Conservation (phyloP, 257 asterid genomes). For the Fraxinus pennsylvanica region DNA sequence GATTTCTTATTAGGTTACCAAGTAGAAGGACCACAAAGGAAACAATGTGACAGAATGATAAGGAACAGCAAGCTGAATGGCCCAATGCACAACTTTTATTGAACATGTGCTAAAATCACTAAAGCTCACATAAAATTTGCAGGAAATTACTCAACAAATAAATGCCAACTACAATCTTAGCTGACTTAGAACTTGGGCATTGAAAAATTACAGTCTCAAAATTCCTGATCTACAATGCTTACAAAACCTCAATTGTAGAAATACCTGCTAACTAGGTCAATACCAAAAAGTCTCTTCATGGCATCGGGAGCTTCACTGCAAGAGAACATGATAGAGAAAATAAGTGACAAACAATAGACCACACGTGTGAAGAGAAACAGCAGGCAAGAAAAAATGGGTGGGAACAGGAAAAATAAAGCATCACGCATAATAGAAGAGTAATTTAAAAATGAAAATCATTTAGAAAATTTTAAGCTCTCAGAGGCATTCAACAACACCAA, state of each 20-base stretch:
- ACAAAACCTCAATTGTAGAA: slow-evolving; percentile 18
- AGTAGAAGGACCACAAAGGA: neutral
- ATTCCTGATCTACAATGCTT: neutral
- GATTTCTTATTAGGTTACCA: neutral
- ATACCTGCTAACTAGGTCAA: slow-evolving; percentile 94
- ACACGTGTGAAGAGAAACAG: slow-evolving; percentile 14
- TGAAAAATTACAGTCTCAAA: neutral
- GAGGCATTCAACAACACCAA: slow-evolving; percentile 18
- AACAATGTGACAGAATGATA: neutral
- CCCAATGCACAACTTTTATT: slow-evolving; percentile 7
- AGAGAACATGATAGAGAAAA: slow-evolving; percentile 6
- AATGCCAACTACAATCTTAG: neutral
- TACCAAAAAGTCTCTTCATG: slow-evolving; percentile 78
- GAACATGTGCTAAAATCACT: neutral
- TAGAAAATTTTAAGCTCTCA: slow-evolving; percentile 14
- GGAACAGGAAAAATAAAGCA: slow-evolving; percentile 2
- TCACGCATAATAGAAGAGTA: slow-evolving; percentile 3
- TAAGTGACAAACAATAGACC: neutral
- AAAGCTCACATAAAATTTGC: neutral
- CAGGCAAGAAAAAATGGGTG: slow-evolving; percentile 5
- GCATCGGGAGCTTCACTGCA: slow-evolving; percentile 80
- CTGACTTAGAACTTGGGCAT: neutral
- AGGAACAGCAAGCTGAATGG: slow-evolving; percentile 1
- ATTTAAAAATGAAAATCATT: neutral
- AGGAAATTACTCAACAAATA: neutral